A percentile compares a stretch with the other conserved stretches of the same genome.
phyloP scores from a whole-genome alignment of 106 monocot genomes.

The Amphibolis antarctica region DNA sequence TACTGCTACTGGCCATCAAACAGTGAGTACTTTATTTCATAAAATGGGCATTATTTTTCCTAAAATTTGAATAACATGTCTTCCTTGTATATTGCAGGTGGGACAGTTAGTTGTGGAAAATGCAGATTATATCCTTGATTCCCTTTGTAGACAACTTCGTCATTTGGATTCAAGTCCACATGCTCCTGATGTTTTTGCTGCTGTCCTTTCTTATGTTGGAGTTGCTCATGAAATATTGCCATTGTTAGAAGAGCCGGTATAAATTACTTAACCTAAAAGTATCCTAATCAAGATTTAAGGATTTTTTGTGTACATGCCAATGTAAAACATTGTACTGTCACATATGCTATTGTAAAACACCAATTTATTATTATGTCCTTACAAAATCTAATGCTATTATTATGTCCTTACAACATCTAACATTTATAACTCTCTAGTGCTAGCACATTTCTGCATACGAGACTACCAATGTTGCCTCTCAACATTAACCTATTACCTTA shows the following conservation, averaged over 20 bases:
- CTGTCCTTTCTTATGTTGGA: slow-evolving; percentile 88
- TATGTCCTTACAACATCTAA: too few species aligned
- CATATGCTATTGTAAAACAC: too few species aligned
- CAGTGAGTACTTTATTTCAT: slow-evolving; percentile 24
- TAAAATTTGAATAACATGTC: background rate
- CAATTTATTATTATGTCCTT: too few species aligned
- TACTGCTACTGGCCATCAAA: slow-evolving; percentile 35
- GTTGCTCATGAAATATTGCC: slow-evolving; percentile 83
- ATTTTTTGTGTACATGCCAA: too few species aligned
- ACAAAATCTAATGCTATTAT: too few species aligned
- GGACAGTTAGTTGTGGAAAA: slow-evolving; percentile 77
- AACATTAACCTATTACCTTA: too few species aligned
- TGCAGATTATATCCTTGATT: slow-evolving; percentile 96
- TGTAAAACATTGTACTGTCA: too few species aligned
- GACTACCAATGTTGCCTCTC: too few species aligned
- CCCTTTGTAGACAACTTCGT: slow-evolving; percentile 70
- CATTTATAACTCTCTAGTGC: too few species aligned
- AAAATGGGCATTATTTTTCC: background rate
- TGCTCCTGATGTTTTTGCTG: slow-evolving; percentile 79
- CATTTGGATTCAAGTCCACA: slow-evolving; percentile 83
- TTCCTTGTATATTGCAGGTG: slow-evolving; percentile 38
- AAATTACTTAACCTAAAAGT: background rate
- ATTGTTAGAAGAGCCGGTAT: slow-evolving; percentile 81
- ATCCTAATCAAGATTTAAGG: too few species aligned
- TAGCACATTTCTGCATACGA: too few species aligned